A percentile compares a stretch with the other conserved stretches of the same genome.
phyloP scores from a whole-genome alignment of 805 yeast species.

The Hanseniaspora taiwanica region DNA sequence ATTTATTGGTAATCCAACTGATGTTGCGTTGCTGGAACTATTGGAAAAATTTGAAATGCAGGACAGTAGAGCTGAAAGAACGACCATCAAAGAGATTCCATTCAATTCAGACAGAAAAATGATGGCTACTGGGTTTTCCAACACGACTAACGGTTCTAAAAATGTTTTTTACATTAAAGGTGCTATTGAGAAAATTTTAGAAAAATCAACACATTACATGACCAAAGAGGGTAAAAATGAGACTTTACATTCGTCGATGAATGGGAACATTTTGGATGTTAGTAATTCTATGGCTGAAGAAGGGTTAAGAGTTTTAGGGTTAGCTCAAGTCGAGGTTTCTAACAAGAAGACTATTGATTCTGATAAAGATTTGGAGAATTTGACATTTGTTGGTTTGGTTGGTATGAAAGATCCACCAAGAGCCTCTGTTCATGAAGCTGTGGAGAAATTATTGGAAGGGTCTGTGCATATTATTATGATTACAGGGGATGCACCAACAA shows the following conservation, averaged over 20 bases:
- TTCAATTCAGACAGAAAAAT: slow-evolving; percentile 75
- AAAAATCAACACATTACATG: slow-evolving; percentile 44
- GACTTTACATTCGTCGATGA: slow-evolving; percentile 41
- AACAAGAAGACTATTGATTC: slow-evolving; percentile 14
- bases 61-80: slow-evolving; percentile 56
- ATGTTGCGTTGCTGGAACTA: slow-evolving; percentile 75
- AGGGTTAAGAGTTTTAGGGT: slow-evolving; percentile 76
- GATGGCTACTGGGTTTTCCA: slow-evolving; percentile 69
- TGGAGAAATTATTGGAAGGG: slow-evolving; percentile 68
- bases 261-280: slow-evolving; percentile 35
- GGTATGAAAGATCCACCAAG: slow-evolving; percentile 99
- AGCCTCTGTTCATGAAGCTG: slow-evolving; percentile 64
- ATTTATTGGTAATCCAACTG: slow-evolving; percentile 87
- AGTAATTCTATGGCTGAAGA: slow-evolving; percentile 60
- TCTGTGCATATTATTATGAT: slow-evolving; percentile 98
- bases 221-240: slow-evolving; percentile 46
- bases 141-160: slow-evolving; percentile 44
- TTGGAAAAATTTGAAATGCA: slow-evolving; percentile 55
- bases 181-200: slow-evolving; percentile 67
- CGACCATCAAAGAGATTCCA: slow-evolving; percentile 65
- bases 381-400: slow-evolving; percentile 71
- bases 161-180: slow-evolving; percentile 70
- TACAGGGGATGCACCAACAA: slow-evolving; percentile 85
- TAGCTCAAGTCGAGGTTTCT: slow-evolving; percentile 42
- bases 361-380: slow-evolving; percentile 36